Percentiles rank a stretch among this genome's conserved stretches.
phyloP scores from a whole-genome alignment of 805 yeast genomes.

The Deakozyma indianensis region DNA sequence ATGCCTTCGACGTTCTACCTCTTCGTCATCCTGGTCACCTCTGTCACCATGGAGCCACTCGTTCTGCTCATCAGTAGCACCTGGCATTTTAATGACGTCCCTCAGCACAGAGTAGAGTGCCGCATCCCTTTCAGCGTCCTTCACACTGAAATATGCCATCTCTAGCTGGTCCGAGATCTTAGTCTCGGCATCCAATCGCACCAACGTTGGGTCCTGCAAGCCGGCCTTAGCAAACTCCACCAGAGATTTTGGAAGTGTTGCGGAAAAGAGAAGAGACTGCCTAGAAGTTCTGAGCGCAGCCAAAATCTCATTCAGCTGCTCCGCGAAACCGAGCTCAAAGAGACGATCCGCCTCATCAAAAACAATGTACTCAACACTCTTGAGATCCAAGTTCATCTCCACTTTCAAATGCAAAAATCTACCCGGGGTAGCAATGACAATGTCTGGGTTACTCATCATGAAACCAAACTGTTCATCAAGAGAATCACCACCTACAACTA shows the following conservation, averaged over 20 bases:
- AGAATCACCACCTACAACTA: slow-evolving; percentile 97
- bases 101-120: slow-evolving; percentile 63
- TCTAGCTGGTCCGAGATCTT: slow-evolving; percentile 83
- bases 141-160: slow-evolving; percentile 73
- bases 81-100: slow-evolving; percentile 72
- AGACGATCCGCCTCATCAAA: slow-evolving; percentile 96
- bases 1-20: slow-evolving; percentile 27
- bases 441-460: slow-evolving; percentile 91
- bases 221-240: slow-evolving; percentile 98
- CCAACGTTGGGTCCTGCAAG: slow-evolving; percentile 77
- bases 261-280: slow-evolving; percentile 84
- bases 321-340: slow-evolving; percentile 93
- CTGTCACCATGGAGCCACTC: slow-evolving; percentile 28
- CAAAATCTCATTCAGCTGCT: slow-evolving; percentile 77
- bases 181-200: slow-evolving; percentile 83
- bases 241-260: slow-evolving; percentile 81
- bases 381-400: slow-evolving; percentile 82
- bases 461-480: slow-evolving; percentile 87
- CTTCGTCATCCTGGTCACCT: slow-evolving; percentile 26
- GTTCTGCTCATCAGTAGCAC: slow-evolving; percentile 57
- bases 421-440: slow-evolving; percentile 95
- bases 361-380: slow-evolving; percentile 74
- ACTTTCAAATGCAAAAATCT: slow-evolving; percentile 89
- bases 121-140: slow-evolving; percentile 81
- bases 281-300: slow-evolving; percentile 70